These are phyloP conservation scores for Cucumis melo DNA, from an alignment of 306 rosid genomes.

Conservation along the genomic window DNA sequence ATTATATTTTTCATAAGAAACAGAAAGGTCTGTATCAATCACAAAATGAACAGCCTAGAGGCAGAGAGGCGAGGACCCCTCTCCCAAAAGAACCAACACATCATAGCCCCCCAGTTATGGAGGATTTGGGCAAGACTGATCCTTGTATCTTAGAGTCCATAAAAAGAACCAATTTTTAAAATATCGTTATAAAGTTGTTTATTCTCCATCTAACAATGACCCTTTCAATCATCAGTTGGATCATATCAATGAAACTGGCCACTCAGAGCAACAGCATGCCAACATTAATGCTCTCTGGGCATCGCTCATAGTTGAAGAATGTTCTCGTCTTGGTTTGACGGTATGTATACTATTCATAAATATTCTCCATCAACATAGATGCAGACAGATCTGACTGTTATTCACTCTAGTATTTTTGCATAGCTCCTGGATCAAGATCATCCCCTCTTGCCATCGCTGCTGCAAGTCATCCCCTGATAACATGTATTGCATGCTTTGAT, in stretches of 20 bases:
- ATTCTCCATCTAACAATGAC: slow-evolving; percentile 1
- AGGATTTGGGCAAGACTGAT: too few relatives aligned
- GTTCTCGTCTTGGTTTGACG: slow-evolving; percentile 84
- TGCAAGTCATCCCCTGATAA: slow-evolving; percentile 56
- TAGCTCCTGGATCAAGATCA: slow-evolving; percentile 98
- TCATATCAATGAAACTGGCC: slow-evolving; percentile 23
- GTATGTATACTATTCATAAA: slow-evolving; percentile 35
- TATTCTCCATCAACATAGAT: slow-evolving; percentile 6
- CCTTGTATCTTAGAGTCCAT: too few relatives aligned
- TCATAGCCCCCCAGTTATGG: too few relatives aligned
- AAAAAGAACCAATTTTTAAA: too few relatives aligned
- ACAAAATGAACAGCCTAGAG: too few relatives aligned
- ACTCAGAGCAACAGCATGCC: slow-evolving; percentile 42
- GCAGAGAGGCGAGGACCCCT: too few relatives aligned
- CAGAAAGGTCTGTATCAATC: too few relatives aligned
- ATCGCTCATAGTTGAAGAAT: slow-evolving; percentile 82
- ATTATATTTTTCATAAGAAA: too few relatives aligned
- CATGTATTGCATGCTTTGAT: slow-evolving; percentile 75
- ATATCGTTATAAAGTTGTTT: background rate
- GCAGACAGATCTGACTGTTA: slow-evolving; percentile 25
- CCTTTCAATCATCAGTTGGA: slow-evolving; percentile 61
- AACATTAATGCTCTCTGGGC: slow-evolving; percentile 90
- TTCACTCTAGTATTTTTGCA: slow-evolving; percentile 75
- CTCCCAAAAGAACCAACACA: too few relatives aligned
- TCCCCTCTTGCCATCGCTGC: slow-evolving; percentile 98